Base-by-base conservation (phyloP, 1,284 basidiomycete species). In the Coriolopsis trogii region DNA sequence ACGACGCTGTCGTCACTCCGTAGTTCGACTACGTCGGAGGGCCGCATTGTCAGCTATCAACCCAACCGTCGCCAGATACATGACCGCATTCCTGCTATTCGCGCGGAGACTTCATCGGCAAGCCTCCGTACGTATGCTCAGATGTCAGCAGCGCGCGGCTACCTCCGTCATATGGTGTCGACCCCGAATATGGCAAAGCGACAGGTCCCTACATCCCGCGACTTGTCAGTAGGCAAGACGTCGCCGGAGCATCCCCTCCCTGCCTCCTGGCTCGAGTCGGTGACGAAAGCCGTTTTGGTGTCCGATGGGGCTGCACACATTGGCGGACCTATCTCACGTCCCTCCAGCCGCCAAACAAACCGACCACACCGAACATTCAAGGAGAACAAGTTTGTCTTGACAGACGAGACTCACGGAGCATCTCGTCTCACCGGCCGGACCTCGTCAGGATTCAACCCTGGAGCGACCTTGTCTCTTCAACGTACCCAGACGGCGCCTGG, bases 121-220 rank as follows among this genome's bases (percentile, higher is more conserved):
- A 54, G 62, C 61, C 58, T 67, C 49, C 61, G 66, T 18, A 68
- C 63, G 24, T 67, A 64, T 53, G 58, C 60, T 33, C 66, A 70
- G 39, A 59, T 66, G 36, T 81, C 81, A 15, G 76, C 77, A 25
- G 85, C 86, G 6, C 77, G 77, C 9, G 79, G 81, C 7, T 81
- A 87, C 60, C 75, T 89, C 12, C 78, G 86, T 18, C 86, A 87
- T 61, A 87, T 89, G 74, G 78, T 78, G 0, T 88, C 86, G 20
- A 74, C 76, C 10, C 81, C 84, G 16, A 78, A 77, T 56, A 80
- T 87, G 44, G 69, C 74, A 13, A 61, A 60, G 31, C 52, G 48
- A 18, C 28, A 39, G 20, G 39, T 24, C 0, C 46, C 57, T 2
- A 52, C 51, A 1, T 41, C 52, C 5, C 56, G 61, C 20, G 50